phyloP scores from a whole-genome alignment of 1,284 basidiomycete genomes.

The Thelephora terrestris region DNA sequence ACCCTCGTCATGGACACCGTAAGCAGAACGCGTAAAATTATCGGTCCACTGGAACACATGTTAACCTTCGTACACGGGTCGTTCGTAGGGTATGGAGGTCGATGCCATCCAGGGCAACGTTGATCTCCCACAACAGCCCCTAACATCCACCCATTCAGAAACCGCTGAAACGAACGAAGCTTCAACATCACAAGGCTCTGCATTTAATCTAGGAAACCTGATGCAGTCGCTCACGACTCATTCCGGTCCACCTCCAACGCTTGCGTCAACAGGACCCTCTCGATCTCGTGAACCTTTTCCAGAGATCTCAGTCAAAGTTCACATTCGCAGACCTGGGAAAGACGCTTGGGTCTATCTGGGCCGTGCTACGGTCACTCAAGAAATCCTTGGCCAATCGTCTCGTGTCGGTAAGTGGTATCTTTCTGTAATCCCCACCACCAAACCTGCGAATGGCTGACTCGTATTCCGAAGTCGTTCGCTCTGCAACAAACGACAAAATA shows the following conservation, averaged over 20 bases:
- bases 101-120: background rate
- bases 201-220: background rate
- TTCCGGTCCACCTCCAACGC: background rate
- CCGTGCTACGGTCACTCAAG: slow-evolving; percentile 61
- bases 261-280: background rate
- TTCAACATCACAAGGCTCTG: background rate
- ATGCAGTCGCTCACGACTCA: too few relatives aligned
- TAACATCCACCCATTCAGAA: background rate
- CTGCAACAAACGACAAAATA: slow-evolving; percentile 52
- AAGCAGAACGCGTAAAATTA: too few relatives aligned
- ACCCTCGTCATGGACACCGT: too few relatives aligned
- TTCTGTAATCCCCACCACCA: background rate
- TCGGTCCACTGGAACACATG: too few relatives aligned
- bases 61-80: too few relatives aligned
- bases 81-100: background rate
- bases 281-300: slow-evolving; percentile 45
- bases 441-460: slow-evolving; percentile 6
- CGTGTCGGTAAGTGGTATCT: slow-evolving; percentile 53
- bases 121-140: background rate
- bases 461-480: slow-evolving; percentile 48
- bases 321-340: slow-evolving; percentile 63
- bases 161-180: background rate
- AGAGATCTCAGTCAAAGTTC: slow-evolving; percentile 75
- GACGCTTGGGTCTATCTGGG: slow-evolving; percentile 77
- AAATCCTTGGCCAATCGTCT: slow-evolving; percentile 58